phyloP scores from a whole-genome alignment of 1,284 basidiomycete genomes.

The Moesziomyces sp. region DNA sequence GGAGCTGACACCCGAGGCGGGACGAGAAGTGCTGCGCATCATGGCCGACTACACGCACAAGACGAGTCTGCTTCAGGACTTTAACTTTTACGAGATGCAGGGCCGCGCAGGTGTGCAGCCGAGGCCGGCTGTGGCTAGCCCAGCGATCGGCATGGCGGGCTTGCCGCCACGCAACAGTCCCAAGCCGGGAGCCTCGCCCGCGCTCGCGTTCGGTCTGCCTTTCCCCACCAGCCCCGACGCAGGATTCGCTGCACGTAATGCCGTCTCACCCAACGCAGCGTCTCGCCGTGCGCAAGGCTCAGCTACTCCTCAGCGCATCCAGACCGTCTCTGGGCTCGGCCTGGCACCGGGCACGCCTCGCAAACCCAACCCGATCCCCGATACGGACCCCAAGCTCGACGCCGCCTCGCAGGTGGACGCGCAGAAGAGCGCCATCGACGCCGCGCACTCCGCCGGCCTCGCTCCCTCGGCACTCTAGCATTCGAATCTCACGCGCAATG shows the following conservation, averaged over 20 bases:
- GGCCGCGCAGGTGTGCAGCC: slow-evolving; percentile 4
- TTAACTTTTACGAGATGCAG: slow-evolving; percentile 58
- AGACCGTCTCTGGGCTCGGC: slow-evolving; percentile 17
- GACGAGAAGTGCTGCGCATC: slow-evolving; percentile 55
- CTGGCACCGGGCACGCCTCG: slow-evolving; percentile 18
- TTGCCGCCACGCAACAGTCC: slow-evolving; percentile 26
- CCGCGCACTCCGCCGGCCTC: slow-evolving; percentile 28
- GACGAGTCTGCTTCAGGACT: slow-evolving; percentile 55
- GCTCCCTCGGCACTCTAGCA: slow-evolving; percentile 28
- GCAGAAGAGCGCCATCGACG: slow-evolving; percentile 6
- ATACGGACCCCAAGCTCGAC: not conserved
- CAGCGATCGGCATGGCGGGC: slow-evolving; percentile 17
- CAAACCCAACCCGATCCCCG: slow-evolving; percentile 3
- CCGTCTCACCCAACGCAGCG: slow-evolving; percentile 17
- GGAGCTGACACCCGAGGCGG: slow-evolving; percentile 59
- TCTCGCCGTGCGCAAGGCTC: slow-evolving; percentile 9
- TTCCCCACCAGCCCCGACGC: slow-evolving; percentile 16
- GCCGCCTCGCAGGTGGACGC: not conserved
- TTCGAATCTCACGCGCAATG: not conserved
- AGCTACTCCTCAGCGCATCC: slow-evolving; percentile 11
- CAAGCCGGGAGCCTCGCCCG: slow-evolving; percentile 16
- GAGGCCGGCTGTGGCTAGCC: slow-evolving; percentile 3
- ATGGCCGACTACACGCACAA: slow-evolving; percentile 52
- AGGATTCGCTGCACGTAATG: not conserved
- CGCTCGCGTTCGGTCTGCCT: slow-evolving; percentile 8